Evolutionary conservation across 768 basidiomycete genomes (phyloP), one percentile per base, ranked within the genome.

Genomic region (Pleurotus citrinopileatus): DNA sequence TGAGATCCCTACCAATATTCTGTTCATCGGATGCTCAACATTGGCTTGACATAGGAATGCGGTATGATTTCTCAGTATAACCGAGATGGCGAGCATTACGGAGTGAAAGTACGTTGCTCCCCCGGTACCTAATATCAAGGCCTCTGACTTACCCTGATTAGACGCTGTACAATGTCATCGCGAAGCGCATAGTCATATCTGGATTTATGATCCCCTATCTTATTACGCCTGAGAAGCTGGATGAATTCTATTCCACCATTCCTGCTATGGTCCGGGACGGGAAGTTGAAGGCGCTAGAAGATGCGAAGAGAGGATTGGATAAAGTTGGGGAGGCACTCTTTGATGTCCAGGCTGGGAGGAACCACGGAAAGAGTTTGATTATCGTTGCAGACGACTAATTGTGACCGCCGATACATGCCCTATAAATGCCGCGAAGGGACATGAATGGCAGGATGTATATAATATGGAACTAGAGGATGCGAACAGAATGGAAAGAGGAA

Each of bases 121-220:
- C 10, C 10, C 7, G 7, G 17, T 12, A 19, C 38, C 10, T n/a
- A 40, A 12, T n/a, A 40, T n/a, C 38, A 7, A n/a, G 9, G 32
- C 32, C 10, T 19, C 38, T 40, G 38, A 40, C 38, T 40, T 19
- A 2, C 38, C 38, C 10, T 19, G 17, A 2, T 46, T 45, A 76
- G 70, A 81, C 78, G 52, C 55, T 72, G 36, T 40, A 66, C 15
- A 47, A 65, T n/a, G 61, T 79, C 37, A 63, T 80, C 42, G 47
- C 58, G 2, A 76, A 76, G 58, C 71, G 73, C 19, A 66, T 80
- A 27, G 72, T 65, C 12, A 63, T 82, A 9, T 56, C 66, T n/a
- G 80, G 81, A 0, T 78, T 82, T 60, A 67, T 78, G 20, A 27
- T 58, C 25, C 34, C 45, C 1, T 28, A 44, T 23, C 37, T 55